These are phyloP conservation scores for Hirschfeldia incana DNA, from an alignment of 345 rosid genomes.

Conservation along the genomic window DNA sequence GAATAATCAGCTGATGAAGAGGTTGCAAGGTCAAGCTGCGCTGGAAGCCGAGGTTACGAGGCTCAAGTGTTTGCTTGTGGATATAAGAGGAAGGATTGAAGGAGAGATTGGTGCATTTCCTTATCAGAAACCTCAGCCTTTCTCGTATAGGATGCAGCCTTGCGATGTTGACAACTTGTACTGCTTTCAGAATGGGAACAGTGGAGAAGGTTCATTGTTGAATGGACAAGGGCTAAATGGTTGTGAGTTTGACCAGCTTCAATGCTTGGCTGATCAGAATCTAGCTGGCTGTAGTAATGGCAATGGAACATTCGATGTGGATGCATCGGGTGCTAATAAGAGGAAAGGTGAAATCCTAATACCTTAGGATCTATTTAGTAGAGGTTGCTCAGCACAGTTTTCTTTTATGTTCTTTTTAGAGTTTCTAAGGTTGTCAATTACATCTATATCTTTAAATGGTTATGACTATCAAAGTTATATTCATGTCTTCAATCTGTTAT, in stretches of 20 bases:
- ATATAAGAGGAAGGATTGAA: conserved; percentile 87
- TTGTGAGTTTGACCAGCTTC: conserved; percentile 69
- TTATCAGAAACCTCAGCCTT: conserved; percentile 61
- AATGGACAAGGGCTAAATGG: conserved; percentile 53
- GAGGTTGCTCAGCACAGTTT: background rate
- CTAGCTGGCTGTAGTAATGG: conserved; percentile 48
- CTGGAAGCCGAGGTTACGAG: conserved; percentile 85
- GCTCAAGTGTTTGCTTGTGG: conserved; percentile 97
- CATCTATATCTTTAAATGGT: background rate
- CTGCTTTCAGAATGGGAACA: conserved; percentile 60
- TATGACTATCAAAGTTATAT: background rate
- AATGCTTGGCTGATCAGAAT: conserved; percentile 47
- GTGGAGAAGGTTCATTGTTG: conserved; percentile 48
- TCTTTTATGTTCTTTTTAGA: background rate
- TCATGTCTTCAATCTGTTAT: background rate
- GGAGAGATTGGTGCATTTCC: conserved; percentile 97
- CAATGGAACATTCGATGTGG: conserved; percentile 41
- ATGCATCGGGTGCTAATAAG: conserved; percentile 50
- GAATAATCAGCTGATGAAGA: conserved; percentile 83
- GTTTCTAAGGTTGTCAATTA: background rate
- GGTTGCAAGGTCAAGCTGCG: conserved; percentile 84
- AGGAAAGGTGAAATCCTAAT: conserved; percentile 57
- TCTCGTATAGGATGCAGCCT: conserved; percentile 59
- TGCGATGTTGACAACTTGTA: conserved; percentile 61
- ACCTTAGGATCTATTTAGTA: background rate